phyloP scores from a whole-genome alignment of 192 early-diverging fungal species.

The Allomyces arbusculus region DNA sequence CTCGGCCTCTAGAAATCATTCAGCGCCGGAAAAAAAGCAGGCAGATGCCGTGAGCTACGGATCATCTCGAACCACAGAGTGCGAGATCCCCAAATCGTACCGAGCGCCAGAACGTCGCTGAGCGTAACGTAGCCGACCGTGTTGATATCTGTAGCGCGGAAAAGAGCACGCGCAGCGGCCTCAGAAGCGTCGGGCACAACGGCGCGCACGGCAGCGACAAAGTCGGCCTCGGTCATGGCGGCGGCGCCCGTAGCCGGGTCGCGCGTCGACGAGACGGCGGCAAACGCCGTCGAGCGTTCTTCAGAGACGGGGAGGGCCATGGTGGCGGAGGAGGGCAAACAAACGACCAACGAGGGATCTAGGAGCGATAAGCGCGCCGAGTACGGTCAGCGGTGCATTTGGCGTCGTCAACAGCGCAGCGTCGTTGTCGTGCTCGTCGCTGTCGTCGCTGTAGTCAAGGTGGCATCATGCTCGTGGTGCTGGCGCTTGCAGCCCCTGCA shows the following conservation, averaged over 20 bases:
- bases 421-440: too few species aligned
- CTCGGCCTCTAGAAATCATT: slow-evolving; percentile 7
- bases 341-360: too few species aligned
- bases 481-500: too few species aligned
- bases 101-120: slow-evolving; percentile 29
- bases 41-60: slow-evolving; percentile 5
- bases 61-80: slow-evolving; percentile 10
- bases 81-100: slow-evolving; percentile 23
- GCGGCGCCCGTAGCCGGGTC: slow-evolving; percentile 10
- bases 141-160: slow-evolving; percentile 23
- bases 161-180: slow-evolving; percentile 9
- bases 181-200: slow-evolving; percentile 26
- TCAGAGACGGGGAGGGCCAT: too few species aligned
- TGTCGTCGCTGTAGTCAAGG: too few species aligned
- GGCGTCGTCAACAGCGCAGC: too few species aligned
- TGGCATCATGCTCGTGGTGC: too few species aligned
- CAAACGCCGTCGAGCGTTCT: too few species aligned
- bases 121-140: slow-evolving; percentile 15
- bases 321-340: too few species aligned
- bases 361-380: too few species aligned
- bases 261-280: too few species aligned
- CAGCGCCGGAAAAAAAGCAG: slow-evolving; percentile 6
- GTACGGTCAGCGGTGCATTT: too few species aligned
- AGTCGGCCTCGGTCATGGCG: slow-evolving; percentile 38
- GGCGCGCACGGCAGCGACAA: slow-evolving; percentile 29